A percentile compares a stretch with the other conserved stretches of the same genome.
These are phyloP conservation scores for Pseudozyma sp. DNA, from an alignment of 1,284 basidiomycete genomes.

Conservation along the genomic window DNA sequence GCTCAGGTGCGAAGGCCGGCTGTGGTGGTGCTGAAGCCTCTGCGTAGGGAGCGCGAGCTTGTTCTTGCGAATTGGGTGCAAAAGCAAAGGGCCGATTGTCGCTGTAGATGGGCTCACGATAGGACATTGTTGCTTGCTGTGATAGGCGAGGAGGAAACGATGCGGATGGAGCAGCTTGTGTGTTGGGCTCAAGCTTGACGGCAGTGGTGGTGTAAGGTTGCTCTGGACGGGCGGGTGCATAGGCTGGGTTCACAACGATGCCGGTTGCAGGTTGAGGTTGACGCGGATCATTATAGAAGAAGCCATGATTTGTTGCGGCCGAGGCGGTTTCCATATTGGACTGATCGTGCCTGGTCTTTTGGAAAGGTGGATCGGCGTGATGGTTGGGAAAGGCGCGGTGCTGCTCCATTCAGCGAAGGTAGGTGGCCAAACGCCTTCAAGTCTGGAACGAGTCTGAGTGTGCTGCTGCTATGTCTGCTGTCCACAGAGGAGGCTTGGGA, in stretches of 20 bases:
- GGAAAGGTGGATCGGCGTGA: slow-evolving; percentile 9
- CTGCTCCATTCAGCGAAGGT: slow-evolving; percentile 28
- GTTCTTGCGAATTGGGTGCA: slow-evolving; percentile 15
- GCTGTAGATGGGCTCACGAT: slow-evolving; percentile 21
- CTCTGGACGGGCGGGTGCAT: slow-evolving; percentile 13
- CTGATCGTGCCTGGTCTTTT: background rate
- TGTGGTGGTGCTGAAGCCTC: slow-evolving; percentile 9
- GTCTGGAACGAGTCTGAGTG: slow-evolving; percentile 6
- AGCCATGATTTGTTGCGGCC: slow-evolving; percentile 22
- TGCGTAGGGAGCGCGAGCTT: slow-evolving; percentile 14
- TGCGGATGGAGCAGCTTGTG: slow-evolving; percentile 19
- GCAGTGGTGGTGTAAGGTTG: slow-evolving; percentile 8
- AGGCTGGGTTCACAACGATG: slow-evolving; percentile 17
- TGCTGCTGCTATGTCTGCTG: slow-evolving; percentile 9
- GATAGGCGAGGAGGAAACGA: slow-evolving; percentile 13
- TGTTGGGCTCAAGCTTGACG: slow-evolving; percentile 20
- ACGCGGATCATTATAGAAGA: slow-evolving; percentile 42
- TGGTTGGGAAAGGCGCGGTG: slow-evolving; percentile 15
- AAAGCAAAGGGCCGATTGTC: slow-evolving; percentile 21
- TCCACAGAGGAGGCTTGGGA: background rate
- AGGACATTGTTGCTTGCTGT: slow-evolving; percentile 20
- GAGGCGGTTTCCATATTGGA: slow-evolving; percentile 35
- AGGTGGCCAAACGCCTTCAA: slow-evolving; percentile 6
- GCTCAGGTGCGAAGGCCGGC: slow-evolving; percentile 8
- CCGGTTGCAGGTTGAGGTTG: slow-evolving; percentile 17